Percentiles rank a stretch among this genome's conserved stretches.
Evolutionary conservation across 2,329 filamentous ascomycete species (phyloP).

Genomic region (Microascus cirrosus): DNA sequence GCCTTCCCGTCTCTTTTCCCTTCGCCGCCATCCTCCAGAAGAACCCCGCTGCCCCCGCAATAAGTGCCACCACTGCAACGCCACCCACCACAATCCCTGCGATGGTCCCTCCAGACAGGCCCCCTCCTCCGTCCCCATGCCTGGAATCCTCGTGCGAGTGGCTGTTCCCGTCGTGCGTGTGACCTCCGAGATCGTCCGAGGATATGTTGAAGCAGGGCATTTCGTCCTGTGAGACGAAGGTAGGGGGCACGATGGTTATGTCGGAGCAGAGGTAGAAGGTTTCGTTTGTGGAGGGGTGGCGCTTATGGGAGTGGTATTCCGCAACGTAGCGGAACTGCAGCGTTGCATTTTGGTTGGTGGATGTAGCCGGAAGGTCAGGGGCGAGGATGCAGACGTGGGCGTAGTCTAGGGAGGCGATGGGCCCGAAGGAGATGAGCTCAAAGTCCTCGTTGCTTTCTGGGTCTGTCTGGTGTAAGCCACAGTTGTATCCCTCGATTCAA

Average conservation of each 20-base stretch:
- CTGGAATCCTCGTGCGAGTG: constrained; percentile 4
- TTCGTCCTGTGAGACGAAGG: constrained; percentile 16
- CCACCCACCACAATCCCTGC: constrained; percentile 66
- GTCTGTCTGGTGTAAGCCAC: constrained; percentile 15
- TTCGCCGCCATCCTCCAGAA: background rate
- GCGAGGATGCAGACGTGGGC: constrained; percentile 33
- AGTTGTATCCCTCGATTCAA: background rate
- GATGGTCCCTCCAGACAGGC: constrained; percentile 58
- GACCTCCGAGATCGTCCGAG: background rate
- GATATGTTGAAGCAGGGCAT: constrained; percentile 34
- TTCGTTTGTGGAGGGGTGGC: constrained; percentile 16
- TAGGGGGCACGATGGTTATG: constrained; percentile 26
- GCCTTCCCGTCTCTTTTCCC: background rate
- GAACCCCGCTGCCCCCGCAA: constrained; percentile 19
- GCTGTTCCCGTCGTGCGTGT: background rate
- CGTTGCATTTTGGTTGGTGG: constrained; percentile 31
- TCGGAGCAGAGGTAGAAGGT: constrained; percentile 39
- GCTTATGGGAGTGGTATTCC: constrained; percentile 17
- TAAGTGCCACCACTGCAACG: constrained; percentile 47
- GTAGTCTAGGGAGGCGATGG: constrained; percentile 25
- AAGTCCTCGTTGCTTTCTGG: constrained; percentile 27
- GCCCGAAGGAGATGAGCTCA: constrained; percentile 21
- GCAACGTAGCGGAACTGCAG: constrained; percentile 35
- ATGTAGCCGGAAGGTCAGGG: constrained; percentile 18
- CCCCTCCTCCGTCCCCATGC: constrained; percentile 7